Conservation (phyloP, 2,329 filamentous ascomycete genomes). For the Coleophoma eucalyptorum region DNA sequence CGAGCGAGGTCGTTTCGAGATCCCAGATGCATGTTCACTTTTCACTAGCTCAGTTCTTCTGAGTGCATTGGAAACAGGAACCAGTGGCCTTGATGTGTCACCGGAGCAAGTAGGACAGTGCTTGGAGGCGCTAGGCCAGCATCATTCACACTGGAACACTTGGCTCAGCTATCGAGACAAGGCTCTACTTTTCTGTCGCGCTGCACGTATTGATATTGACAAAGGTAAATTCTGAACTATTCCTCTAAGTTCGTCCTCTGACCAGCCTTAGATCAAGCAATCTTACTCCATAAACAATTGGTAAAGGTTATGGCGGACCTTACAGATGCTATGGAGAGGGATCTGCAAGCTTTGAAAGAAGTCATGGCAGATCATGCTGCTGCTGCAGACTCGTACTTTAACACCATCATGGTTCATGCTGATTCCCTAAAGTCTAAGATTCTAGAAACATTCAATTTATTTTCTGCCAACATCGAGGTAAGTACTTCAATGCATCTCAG, state of each 20-base stretch:
- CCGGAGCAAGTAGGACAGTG: slow-evolving; percentile 41
- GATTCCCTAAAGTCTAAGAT: slow-evolving; percentile 17
- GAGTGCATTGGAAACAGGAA: slow-evolving; percentile 31
- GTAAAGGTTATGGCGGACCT: slow-evolving; percentile 23
- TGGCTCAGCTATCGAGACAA: slow-evolving; percentile 61
- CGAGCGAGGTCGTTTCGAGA: slow-evolving; percentile 41
- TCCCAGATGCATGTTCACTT: slow-evolving; percentile 47
- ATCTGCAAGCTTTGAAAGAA: slow-evolving; percentile 16
- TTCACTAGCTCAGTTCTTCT: slow-evolving; percentile 29
- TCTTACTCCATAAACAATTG: slow-evolving; percentile 22
- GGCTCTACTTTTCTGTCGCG: slow-evolving; percentile 58
- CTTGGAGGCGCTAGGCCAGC: slow-evolving; percentile 46
- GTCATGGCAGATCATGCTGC: slow-evolving; percentile 15
- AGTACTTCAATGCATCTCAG: background rate
- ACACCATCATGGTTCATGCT: slow-evolving; percentile 13
- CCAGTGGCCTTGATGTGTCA: slow-evolving; percentile 23
- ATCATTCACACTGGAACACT: slow-evolving; percentile 58
- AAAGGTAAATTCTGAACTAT: slow-evolving; percentile 35
- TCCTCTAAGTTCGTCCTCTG: slow-evolving; percentile 3
- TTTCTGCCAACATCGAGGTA: slow-evolving; percentile 17
- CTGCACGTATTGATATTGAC: slow-evolving; percentile 53
- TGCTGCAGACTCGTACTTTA: slow-evolving; percentile 18
- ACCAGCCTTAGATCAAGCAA: slow-evolving; percentile 22
- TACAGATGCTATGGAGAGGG: slow-evolving; percentile 14
- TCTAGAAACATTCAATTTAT: slow-evolving; percentile 15